phyloP scores from a whole-genome alignment of 192 early-diverging fungal genomes.

The Dissophora ornata region DNA sequence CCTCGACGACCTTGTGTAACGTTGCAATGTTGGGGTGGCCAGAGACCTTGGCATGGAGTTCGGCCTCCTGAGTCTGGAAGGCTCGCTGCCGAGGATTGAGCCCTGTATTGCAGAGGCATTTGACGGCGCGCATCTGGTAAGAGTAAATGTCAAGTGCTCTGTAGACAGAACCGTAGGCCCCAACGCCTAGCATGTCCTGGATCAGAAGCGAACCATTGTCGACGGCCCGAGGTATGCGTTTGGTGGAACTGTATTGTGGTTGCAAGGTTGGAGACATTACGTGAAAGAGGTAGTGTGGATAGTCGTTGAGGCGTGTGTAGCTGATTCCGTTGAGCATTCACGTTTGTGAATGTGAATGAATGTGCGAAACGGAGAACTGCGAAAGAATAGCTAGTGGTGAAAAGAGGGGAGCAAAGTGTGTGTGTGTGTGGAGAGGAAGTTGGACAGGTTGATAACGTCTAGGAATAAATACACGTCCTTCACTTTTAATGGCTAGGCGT shows the following conservation, averaged over 20 bases:
- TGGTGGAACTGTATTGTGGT: neutral
- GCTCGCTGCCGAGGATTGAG: slow-evolving; percentile 63
- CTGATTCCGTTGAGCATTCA: too few species aligned
- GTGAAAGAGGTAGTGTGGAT: neutral
- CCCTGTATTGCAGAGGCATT: slow-evolving; percentile 73
- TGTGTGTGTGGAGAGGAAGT: too few species aligned
- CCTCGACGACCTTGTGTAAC: slow-evolving; percentile 74
- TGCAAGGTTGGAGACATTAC: slow-evolving; percentile 20
- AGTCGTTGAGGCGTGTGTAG: too few species aligned
- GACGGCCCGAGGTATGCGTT: slow-evolving; percentile 27
- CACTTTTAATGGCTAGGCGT: too few species aligned
- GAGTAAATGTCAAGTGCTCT: slow-evolving; percentile 68
- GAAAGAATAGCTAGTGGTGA: too few species aligned
- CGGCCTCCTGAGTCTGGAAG: slow-evolving; percentile 73
- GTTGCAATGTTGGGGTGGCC: slow-evolving; percentile 76
- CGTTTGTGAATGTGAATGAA: too few species aligned
- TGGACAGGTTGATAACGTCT: too few species aligned
- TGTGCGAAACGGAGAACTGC: too few species aligned
- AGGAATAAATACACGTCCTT: too few species aligned
- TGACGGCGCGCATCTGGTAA: slow-evolving; percentile 71
- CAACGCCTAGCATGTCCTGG: slow-evolving; percentile 72
- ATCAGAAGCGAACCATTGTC: slow-evolving; percentile 57
- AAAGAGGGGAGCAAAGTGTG: too few species aligned
- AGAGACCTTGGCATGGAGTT: slow-evolving; percentile 72
- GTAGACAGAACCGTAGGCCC: slow-evolving; percentile 84